Evolutionary conservation across 495 filamentous ascomycete genomes (phyloP).

Genomic region (Xylaria flabelliformis): DNA sequence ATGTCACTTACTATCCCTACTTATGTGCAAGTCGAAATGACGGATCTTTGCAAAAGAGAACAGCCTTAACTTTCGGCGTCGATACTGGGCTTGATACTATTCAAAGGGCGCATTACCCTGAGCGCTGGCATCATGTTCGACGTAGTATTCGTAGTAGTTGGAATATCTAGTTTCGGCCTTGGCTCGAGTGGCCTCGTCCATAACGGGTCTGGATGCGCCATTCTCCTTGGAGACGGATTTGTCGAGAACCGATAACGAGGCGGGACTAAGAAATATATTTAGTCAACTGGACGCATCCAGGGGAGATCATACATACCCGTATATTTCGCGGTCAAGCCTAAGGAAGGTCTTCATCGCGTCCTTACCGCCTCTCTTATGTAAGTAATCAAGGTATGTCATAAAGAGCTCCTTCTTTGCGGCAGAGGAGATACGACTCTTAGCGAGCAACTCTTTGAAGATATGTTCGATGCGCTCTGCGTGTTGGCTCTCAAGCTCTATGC

Average conservation of each 20-base stretch:
- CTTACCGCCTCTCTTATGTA: conserved; percentile 83
- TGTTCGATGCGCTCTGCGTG: conserved; percentile 78
- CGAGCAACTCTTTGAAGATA: conserved; percentile 78
- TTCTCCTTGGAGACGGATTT: conserved; percentile 65
- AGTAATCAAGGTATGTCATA: conserved; percentile 80
- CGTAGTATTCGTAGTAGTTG: conserved; percentile 69
- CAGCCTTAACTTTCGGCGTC: neutral
- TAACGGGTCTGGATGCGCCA: conserved; percentile 60
- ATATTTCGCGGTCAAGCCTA: conserved; percentile 81
- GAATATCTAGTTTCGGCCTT: conserved; percentile 70
- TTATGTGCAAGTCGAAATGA: neutral
- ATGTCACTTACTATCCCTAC: conserved; percentile 8
- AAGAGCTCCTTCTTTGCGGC: conserved; percentile 76
- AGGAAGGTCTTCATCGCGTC: conserved; percentile 87
- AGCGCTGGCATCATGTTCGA: conserved; percentile 52
- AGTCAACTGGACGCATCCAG: conserved; percentile 23
- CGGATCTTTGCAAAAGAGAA: neutral
- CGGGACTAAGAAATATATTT: conserved; percentile 47
- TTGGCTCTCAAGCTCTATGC: conserved; percentile 63
- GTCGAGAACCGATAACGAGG: conserved; percentile 54
- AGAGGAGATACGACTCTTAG: conserved; percentile 73
- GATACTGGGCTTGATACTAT: conserved; percentile 27
- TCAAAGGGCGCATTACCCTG: conserved; percentile 52
- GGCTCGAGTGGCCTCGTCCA: conserved; percentile 67
- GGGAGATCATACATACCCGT: conserved; percentile 64